Evolutionary conservation across 2,329 filamentous ascomycete species (phyloP), one percentile per base, ranked within the genome.

Genomic region (Colletotrichum zoysiae): DNA sequence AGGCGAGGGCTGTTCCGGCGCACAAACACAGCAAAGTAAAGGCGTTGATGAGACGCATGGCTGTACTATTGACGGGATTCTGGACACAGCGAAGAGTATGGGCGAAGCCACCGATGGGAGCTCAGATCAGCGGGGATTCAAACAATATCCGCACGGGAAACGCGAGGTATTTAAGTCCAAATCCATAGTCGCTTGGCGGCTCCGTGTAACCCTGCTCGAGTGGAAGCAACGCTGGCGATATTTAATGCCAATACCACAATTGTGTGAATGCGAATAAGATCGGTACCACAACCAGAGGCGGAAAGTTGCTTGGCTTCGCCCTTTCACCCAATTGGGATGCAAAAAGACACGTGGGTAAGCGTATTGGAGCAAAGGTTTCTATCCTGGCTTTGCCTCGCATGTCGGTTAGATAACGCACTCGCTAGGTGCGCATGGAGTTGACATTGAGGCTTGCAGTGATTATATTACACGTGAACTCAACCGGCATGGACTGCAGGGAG

Each of bases 381-480:
- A 56, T 56, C 55, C 55, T 55, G 46, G 23, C 38, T 48, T 40
- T 66, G 62, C 8, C 55, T 59, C 55, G 62, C 67, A 70, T 66
- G n/a, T 8, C 30, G 26, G 18, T 16, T 26, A 30, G 51, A 46
- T 44, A 20, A 44, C n/a, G 16, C 42, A 62, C 55, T 70, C 38
- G 30, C 46, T 56, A 30, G 55, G 18, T 56, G 20, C 8, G 33
- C 18, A 30, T 40, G 35, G 55, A 70, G 53, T 33, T 50, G 20
- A 23, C 11, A 48, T 38, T 2, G 8, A 38, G 35, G 35, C 35
- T 38, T 55, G 67, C 55, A 53, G 62, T 55, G 42, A 18, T 26
- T 44, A 53, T 30, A 30, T 23, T 48, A 9, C 23, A 53, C 46
- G 66, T 46, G 33, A 18, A 38, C 35, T 53, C 14, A 11, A 11